Conservation (phyloP, 2,329 filamentous ascomycete species). For the Botrytis elliptica region DNA sequence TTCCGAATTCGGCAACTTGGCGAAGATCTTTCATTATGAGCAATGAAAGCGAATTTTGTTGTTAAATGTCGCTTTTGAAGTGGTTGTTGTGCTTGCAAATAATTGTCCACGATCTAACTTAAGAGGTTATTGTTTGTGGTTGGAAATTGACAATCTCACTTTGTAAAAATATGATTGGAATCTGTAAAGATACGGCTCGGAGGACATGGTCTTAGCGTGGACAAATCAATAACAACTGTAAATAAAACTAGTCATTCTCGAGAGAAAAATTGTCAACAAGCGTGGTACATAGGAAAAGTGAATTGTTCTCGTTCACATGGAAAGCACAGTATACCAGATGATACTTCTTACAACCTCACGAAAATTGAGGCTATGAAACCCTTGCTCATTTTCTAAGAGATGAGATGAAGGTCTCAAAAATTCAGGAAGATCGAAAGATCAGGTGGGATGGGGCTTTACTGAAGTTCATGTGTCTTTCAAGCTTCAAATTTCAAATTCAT, state of each 20-base stretch:
- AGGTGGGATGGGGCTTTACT: no score
- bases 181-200: neutral
- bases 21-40: neutral
- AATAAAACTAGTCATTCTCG: neutral
- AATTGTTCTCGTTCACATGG: neutral
- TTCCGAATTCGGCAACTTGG: no score
- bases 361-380: neutral
- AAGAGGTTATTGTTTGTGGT: neutral
- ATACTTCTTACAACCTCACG: neutral
- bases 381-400: neutral
- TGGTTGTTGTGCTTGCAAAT: neutral
- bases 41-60: neutral
- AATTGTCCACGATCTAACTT: neutral
- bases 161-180: neutral
- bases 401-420: no score
- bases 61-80: neutral
- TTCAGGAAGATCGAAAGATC: neutral
- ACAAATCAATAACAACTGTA: neutral
- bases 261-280: neutral
- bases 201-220: neutral
- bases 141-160: neutral
- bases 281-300: neutral
- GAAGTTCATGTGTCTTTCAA: no score
- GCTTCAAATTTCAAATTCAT: no score
- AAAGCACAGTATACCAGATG: neutral